Conservation (phyloP, 164 flowering plant genomes). For the Chloranthus sessilifolius region DNA sequence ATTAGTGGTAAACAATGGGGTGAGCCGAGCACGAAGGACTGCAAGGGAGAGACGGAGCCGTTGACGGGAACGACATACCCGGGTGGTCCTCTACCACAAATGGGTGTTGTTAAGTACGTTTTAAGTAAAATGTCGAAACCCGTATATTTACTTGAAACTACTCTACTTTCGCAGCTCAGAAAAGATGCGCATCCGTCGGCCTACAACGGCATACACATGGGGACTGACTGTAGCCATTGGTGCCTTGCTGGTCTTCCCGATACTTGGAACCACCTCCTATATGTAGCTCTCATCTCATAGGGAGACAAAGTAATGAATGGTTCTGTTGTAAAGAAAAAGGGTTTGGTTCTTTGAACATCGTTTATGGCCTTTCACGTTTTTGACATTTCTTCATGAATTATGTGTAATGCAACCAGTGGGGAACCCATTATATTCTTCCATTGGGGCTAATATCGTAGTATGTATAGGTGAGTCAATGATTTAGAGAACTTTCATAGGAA, state of each 20-base stretch:
- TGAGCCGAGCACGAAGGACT: conserved; percentile 15
- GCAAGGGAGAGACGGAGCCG: conserved; percentile 28
- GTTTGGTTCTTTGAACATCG: no score
- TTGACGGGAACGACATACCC: conserved; percentile 26
- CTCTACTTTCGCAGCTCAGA: conserved; percentile 33
- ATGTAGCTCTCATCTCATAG: conserved; percentile 33
- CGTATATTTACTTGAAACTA: conserved; percentile 32
- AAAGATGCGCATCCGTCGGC: conserved; percentile 38
- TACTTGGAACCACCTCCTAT: conserved; percentile 50
- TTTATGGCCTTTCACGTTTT: no score
- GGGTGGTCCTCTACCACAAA: conserved; percentile 17
- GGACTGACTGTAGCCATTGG: conserved; percentile 65
- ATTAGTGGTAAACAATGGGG: conserved; percentile 36
- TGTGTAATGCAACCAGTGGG: no score
- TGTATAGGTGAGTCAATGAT: no score
- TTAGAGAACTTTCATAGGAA: no score
- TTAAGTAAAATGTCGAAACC: conserved; percentile 25
- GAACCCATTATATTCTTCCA: no score
- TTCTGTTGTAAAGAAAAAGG: no score
- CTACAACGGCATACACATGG: conserved; percentile 25
- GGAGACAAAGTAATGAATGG: no score
- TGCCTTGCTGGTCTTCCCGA: conserved; percentile 57
- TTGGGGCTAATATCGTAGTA: no score
- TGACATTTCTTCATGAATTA: no score
- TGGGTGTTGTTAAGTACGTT: conserved; percentile 23